Base-by-base conservation (phyloP, 495 filamentous ascomycete genomes). In the Podospora fimiseda region DNA sequence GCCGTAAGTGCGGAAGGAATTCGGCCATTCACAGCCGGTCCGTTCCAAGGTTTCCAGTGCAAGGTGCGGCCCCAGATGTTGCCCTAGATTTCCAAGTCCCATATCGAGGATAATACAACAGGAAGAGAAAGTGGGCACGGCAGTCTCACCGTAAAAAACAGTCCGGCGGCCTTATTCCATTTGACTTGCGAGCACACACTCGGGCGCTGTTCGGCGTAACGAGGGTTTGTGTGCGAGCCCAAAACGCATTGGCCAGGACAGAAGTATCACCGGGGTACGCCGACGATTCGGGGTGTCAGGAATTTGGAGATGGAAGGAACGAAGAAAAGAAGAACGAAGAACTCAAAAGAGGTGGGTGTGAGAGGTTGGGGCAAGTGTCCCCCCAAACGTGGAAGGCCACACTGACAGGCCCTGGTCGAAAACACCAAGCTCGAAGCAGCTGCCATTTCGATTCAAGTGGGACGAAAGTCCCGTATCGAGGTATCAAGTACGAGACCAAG, bases 91-190 rank as follows among this genome's bases (percentile, higher is more conserved):
- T 5, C 27, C 27, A 33, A 33, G 27, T 16, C 13, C 39, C 14
- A 11, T 19, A 20, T 44, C 42, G 42, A 16, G 23, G 42, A 44
- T 20, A 5, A 7, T n/a, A n/a, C n/a, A 46, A 41, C 39, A n/a
- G 39, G 39, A 18, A 5, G 39, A n/a, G 4, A 14, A n/a, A 21
- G 20, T 6, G n/a, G 20, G 22, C 18, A 46, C 20, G 43, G 43
- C 43, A 46, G 43, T 46, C 43, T 46, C 18, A 27, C 43, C 43
- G 43, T 46, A 23, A 46, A n/a, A n/a, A 46, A 21, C 44, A n/a
- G 21, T 23, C 44, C 39, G 39, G 21, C 20, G 27, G 27, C 27
- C 6, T 33, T 33, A 33, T 33, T 33, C 11, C 6, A 11, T 6
- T n/a, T 5, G 14, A 6, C 14, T 5, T n/a, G 40, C 15, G n/a